Evolutionary conservation across 805 yeast genomes (phyloP).

Genomic region (Metschnikowia lachancei): DNA sequence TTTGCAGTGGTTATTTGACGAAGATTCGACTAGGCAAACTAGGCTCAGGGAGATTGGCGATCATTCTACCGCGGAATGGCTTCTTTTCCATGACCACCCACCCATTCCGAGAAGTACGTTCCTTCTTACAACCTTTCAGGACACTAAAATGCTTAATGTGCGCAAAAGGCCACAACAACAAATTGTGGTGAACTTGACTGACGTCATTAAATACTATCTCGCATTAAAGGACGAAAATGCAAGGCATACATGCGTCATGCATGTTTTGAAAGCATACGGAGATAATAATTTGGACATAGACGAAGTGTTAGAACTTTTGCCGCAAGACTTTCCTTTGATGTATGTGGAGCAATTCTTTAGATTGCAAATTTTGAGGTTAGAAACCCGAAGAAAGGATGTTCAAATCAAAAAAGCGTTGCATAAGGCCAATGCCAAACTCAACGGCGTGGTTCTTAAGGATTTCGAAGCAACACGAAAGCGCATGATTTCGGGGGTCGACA

Average conservation of each 20-base stretch:
- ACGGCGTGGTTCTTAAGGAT: constrained; percentile 23
- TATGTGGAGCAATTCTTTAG: constrained; percentile 29
- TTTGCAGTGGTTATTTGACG: constrained; percentile 1
- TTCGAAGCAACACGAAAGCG: constrained; percentile 13
- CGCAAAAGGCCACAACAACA: not conserved
- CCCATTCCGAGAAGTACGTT: constrained; percentile 23
- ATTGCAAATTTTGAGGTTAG: constrained; percentile 21
- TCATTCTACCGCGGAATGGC: constrained; percentile 35
- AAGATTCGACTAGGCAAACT: not conserved
- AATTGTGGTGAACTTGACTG: constrained; percentile 14
- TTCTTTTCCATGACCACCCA: constrained; percentile 22
- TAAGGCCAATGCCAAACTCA: constrained; percentile 28
- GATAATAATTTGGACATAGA: constrained; percentile 18
- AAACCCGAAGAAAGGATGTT: constrained; percentile 18
- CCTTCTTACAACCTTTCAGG: constrained; percentile 14
- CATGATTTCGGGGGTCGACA: not conserved
- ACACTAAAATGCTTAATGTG: not conserved
- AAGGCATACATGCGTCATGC: constrained; percentile 25
- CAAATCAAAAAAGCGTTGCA: constrained; percentile 28
- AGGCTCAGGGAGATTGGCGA: constrained; percentile 26
- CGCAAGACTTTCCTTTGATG: constrained; percentile 30
- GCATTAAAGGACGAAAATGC: constrained; percentile 5
- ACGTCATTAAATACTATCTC: constrained; percentile 23
- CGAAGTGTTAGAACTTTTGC: constrained; percentile 31
- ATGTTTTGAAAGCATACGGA: constrained; percentile 29